A percentile compares a stretch with the other conserved stretches of the same genome.
These are phyloP conservation scores for Setaria viridis DNA, from an alignment of 202 grass and related monocot genomes.

Conservation along the genomic window DNA sequence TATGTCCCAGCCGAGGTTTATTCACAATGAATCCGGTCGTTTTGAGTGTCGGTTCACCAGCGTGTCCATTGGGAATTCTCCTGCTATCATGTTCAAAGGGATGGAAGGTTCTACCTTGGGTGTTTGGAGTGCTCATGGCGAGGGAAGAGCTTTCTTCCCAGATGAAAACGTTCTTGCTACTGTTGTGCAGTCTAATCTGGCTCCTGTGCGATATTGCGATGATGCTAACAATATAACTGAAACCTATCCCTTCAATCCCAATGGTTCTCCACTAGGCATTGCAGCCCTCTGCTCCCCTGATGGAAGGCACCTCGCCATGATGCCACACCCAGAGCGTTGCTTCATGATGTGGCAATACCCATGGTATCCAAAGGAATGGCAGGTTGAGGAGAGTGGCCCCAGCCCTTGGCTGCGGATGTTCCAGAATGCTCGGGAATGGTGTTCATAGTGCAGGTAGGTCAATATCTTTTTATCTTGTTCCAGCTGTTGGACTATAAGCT, in stretches of 20 bases:
- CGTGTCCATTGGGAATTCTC: constrained; percentile 67
- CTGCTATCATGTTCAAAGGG: constrained; percentile 83
- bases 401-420: constrained; percentile 90
- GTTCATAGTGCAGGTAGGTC: constrained; percentile 55
- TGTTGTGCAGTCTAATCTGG: constrained; percentile 66
- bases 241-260: constrained; percentile 74
- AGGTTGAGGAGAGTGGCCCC: constrained; percentile 64
- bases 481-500: background rate
- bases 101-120: constrained; percentile 78
- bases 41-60: constrained; percentile 78
- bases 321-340: constrained; percentile 90
- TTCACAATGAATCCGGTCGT: constrained; percentile 85
- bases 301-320: constrained; percentile 90
- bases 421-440: constrained; percentile 89
- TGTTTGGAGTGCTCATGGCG: constrained; percentile 80
- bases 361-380: constrained; percentile 89
- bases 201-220: constrained; percentile 69
- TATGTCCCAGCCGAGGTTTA: constrained; percentile 84
- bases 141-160: constrained; percentile 82
- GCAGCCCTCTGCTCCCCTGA: constrained; percentile 79
- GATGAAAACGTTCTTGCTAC: constrained; percentile 58
- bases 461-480: background rate
- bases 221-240: constrained; percentile 56
- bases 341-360: constrained; percentile 99
- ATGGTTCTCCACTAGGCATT: constrained; percentile 85